Conservation (phyloP, 2,329 filamentous ascomycete species). For the Aaosphaeria pasadenensis region DNA sequence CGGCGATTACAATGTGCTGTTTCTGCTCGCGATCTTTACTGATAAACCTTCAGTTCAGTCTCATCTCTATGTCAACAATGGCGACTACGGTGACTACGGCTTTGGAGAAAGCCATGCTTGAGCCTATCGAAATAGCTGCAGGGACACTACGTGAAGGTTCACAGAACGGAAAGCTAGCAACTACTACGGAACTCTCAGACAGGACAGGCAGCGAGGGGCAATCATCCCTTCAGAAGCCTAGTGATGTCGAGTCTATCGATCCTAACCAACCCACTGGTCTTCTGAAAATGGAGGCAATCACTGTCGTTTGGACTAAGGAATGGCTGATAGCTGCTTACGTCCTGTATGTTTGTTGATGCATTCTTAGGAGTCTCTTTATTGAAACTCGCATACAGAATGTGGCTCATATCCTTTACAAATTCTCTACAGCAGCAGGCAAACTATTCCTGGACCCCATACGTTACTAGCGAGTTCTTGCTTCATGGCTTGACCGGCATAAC, state of each 20-base stretch:
- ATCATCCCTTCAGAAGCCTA: not conserved
- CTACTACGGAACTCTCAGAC: too few relatives aligned
- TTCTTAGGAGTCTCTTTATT: not conserved
- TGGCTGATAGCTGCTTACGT: conserved; percentile 26
- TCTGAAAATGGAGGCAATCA: conserved; percentile 30
- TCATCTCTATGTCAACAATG: too few relatives aligned
- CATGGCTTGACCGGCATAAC: conserved; percentile 32
- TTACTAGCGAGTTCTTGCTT: conserved; percentile 31
- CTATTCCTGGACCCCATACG: conserved; percentile 35
- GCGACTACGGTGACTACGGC: too few relatives aligned
- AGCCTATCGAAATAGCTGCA: too few relatives aligned
- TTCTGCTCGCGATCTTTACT: too few relatives aligned
- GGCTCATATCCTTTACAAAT: conserved; percentile 44
- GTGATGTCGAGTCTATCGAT: not conserved
- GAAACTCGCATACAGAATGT: conserved; percentile 22
- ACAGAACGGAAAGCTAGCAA: too few relatives aligned
- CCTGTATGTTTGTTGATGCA: conserved; percentile 15
- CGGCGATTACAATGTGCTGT: too few relatives aligned
- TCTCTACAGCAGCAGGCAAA: conserved; percentile 41
- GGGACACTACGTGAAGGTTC: too few relatives aligned
- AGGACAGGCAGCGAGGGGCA: too few relatives aligned
- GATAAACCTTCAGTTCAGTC: too few relatives aligned
- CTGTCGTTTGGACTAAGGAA: conserved; percentile 29
- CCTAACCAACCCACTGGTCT: conserved; percentile 14
- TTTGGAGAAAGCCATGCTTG: too few relatives aligned